Percentiles rank a stretch among this genome's conserved stretches.
These are phyloP conservation scores for Trifolium dubium DNA, from an alignment of 306 rosid species.

Conservation along the genomic window DNA sequence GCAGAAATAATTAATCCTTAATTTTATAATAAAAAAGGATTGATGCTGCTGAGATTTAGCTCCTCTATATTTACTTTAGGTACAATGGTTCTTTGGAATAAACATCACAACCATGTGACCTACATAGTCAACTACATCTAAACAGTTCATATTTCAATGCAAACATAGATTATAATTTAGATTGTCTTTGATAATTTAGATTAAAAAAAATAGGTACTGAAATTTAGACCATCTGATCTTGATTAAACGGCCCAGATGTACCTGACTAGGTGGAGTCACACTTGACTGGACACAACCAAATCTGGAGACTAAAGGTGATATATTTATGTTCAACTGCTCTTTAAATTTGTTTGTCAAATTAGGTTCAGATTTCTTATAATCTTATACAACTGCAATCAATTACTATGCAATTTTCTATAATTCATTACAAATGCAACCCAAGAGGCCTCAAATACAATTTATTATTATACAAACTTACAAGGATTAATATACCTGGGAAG, in stretches of 20 bases:
- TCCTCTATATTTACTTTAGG: background rate
- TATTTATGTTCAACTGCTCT: background rate
- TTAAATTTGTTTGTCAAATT: conserved; percentile 13
- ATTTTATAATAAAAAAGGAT: background rate
- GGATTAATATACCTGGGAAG: conserved; percentile 17
- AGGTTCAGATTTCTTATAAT: background rate
- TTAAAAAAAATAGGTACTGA: too few species aligned
- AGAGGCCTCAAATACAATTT: conserved; percentile 30
- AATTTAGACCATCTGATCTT: too few species aligned
- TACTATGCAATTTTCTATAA: conserved; percentile 3
- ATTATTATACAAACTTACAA: conserved; percentile 33
- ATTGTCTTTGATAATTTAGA: too few species aligned
- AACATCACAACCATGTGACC: too few species aligned
- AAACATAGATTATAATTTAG: too few species aligned
- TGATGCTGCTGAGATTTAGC: background rate
- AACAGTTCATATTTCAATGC: too few species aligned
- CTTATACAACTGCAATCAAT: background rate
- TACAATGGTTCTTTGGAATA: background rate
- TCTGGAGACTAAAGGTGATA: background rate
- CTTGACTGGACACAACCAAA: background rate
- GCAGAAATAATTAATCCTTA: background rate
- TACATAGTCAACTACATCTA: too few species aligned
- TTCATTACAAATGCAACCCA: background rate
- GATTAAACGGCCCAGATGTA: background rate
- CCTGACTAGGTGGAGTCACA: background rate